phyloP scores from a whole-genome alignment of 2,329 filamentous ascomycete genomes.

The Paramyrothecium roridum region DNA sequence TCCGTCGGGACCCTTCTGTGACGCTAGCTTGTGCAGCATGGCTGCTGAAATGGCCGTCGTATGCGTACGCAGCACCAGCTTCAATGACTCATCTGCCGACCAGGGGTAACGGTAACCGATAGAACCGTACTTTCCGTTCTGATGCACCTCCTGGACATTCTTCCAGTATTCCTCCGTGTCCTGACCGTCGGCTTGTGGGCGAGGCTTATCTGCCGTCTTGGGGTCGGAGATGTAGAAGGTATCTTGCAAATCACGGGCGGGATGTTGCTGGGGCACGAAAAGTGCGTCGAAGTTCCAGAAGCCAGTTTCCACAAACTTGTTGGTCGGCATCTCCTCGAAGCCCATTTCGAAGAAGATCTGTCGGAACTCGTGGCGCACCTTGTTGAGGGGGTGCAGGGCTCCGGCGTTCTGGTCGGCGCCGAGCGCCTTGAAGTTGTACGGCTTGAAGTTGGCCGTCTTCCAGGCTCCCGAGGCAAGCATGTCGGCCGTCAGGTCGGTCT shows the following conservation, averaged over 20 bases:
- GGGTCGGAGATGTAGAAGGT: constrained; percentile 98
- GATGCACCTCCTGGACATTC: constrained; percentile 81
- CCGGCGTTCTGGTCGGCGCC: constrained; percentile 60
- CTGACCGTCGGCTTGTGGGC: constrained; percentile 50
- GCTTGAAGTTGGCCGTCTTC: constrained; percentile 91
- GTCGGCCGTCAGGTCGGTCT: constrained; percentile 91
- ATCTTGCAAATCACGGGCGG: constrained; percentile 93
- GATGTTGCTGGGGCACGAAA: constrained; percentile 93
- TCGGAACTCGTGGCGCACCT: constrained; percentile 92
- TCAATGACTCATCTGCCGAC: constrained; percentile 80
- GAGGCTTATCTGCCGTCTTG: constrained; percentile 66
- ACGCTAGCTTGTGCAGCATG: constrained; percentile 86
- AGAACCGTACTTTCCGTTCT: constrained; percentile 88
- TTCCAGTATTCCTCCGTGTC: constrained; percentile 87
- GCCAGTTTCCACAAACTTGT: constrained; percentile 89
- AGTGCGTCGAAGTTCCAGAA: constrained; percentile 99
- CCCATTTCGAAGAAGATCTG: constrained; percentile 99
- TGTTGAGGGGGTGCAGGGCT: constrained; percentile 73
- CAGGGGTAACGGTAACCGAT: constrained; percentile 97
- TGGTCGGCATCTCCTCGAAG: constrained; percentile 97
- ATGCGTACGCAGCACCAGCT: constrained; percentile 90
- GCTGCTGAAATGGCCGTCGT: constrained; percentile 90
- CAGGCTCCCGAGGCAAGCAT: constrained; percentile 86
- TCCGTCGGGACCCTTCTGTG: constrained; percentile 71
- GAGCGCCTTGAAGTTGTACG: constrained; percentile 70